A percentile compares a stretch with the other conserved stretches of the same genome.
Evolutionary conservation across 305 asterid genomes (phyloP).

Genomic region (Plantago lanceolata): DNA sequence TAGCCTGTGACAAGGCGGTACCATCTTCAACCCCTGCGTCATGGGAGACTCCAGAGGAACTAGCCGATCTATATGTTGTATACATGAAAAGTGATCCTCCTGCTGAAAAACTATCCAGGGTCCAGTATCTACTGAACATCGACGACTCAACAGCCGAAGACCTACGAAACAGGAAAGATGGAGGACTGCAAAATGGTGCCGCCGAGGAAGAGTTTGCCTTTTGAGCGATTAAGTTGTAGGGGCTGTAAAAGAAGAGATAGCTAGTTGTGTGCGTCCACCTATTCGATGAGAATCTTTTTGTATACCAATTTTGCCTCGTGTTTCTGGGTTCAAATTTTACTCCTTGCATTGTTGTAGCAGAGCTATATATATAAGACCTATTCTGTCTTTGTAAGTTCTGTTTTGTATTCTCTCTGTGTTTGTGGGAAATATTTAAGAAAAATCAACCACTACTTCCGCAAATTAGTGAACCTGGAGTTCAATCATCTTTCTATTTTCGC

Average conservation of each 20-base stretch:
- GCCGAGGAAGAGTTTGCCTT: slow-evolving; percentile 68
- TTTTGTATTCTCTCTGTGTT: not conserved
- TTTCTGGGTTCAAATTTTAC: not conserved
- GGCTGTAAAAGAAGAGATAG: not conserved
- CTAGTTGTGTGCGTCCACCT: slow-evolving; percentile 2
- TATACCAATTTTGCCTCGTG: slow-evolving; percentile 27
- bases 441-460: too few species aligned
- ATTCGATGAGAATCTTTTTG: not conserved
- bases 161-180: slow-evolving; percentile 45
- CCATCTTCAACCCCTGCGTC: slow-evolving; percentile 68
- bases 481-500: too few species aligned
- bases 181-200: slow-evolving; percentile 37
- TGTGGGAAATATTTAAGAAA: too few species aligned
- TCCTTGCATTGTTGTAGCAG: not conserved
- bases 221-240: slow-evolving; percentile 21
- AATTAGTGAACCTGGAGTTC: too few species aligned
- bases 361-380: not conserved
- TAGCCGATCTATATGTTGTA: slow-evolving; percentile 59
- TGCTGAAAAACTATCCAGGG: slow-evolving; percentile 58
- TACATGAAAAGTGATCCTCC: slow-evolving; percentile 56
- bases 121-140: slow-evolving; percentile 74
- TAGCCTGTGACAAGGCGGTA: slow-evolving; percentile 95
- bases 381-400: not conserved
- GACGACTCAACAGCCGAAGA: slow-evolving; percentile 72
- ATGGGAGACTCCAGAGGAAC: slow-evolving; percentile 83